A percentile compares a stretch with the other conserved stretches of the same genome.
These are phyloP conservation scores for Xylaria longipes DNA, from an alignment of 495 filamentous ascomycete genomes.

Conservation along the genomic window DNA sequence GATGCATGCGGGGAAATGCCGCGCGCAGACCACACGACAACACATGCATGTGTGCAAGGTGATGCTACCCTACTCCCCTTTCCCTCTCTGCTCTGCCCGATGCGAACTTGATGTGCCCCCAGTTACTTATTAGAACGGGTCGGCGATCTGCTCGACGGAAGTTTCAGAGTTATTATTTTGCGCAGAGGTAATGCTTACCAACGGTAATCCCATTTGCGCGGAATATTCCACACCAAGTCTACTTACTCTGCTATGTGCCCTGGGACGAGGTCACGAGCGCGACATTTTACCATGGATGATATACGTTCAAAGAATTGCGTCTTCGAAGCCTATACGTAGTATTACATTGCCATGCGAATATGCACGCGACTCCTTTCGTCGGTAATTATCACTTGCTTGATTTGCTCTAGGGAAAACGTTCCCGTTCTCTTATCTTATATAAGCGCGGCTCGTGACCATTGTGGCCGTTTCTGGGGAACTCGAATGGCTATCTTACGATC, in stretches of 20 bases:
- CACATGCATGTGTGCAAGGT: constrained; percentile 21
- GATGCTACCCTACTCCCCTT: constrained; percentile 3
- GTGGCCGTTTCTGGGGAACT: not conserved
- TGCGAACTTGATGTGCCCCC: not conserved
- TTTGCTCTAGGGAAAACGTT: not conserved
- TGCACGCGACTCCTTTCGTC: not conserved
- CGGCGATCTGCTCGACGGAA: not conserved
- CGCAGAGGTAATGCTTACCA: not conserved
- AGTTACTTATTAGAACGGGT: constrained; percentile 2
- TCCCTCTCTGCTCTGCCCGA: not conserved
- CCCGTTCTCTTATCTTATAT: not conserved
- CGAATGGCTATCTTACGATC: not conserved
- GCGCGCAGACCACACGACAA: constrained; percentile 20
- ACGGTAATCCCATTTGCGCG: not conserved
- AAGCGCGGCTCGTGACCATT: not conserved
- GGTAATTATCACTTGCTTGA: not conserved
- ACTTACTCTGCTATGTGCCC: not conserved
- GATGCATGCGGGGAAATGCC: constrained; percentile 22
- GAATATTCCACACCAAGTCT: not conserved
- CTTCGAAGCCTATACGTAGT: not conserved
- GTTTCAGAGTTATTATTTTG: constrained; percentile 15
- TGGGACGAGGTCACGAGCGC: not conserved
- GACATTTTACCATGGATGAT: not conserved
- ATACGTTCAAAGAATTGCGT: not conserved
- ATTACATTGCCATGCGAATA: not conserved